A percentile compares a stretch with the other conserved stretches of the same genome.
Conservation (phyloP, 2,329 filamentous ascomycete species). For the Pseudogymnoascus sp. region DNA sequence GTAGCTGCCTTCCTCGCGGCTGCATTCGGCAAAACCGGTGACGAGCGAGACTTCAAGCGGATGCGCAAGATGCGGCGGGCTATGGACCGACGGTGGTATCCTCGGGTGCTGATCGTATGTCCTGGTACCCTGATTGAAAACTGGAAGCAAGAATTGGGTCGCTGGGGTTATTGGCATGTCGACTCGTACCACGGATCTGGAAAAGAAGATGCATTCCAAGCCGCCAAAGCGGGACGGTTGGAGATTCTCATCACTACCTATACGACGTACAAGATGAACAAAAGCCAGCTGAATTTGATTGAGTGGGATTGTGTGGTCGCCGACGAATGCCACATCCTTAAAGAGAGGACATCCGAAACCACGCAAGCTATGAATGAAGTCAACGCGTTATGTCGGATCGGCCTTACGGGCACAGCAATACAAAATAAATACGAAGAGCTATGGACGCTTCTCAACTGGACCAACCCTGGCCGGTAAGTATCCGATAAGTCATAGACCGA, state of each 20-base stretch:
- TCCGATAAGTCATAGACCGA: conserved; percentile 36
- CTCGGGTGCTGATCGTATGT: conserved; percentile 76
- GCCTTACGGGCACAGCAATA: conserved; percentile 90
- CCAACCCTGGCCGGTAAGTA: conserved; percentile 63
- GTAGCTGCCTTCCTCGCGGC: conserved; percentile 87
- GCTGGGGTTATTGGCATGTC: conserved; percentile 95
- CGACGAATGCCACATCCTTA: conserved; percentile 88
- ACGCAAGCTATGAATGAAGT: conserved; percentile 84
- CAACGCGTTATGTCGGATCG: conserved; percentile 87
- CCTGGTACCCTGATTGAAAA: conserved; percentile 84
- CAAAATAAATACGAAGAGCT: conserved; percentile 98
- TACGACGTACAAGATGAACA: conserved; percentile 75
- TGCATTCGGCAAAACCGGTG: conserved; percentile 90
- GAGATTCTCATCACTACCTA: conserved; percentile 97
- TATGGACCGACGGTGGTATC: conserved; percentile 62
- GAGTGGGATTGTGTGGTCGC: conserved; percentile 92
- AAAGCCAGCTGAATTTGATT: conserved; percentile 69
- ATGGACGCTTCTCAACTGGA: conserved; percentile 95
- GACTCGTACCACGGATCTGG: conserved; percentile 69
- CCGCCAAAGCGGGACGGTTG: conserved; percentile 67
- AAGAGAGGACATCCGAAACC: conserved; percentile 68
- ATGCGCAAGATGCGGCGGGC: conserved; percentile 77
- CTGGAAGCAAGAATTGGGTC: conserved; percentile 77
- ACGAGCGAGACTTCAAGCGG: conserved; percentile 75
- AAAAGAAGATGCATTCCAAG: conserved; percentile 59